These are phyloP conservation scores for Phylloporus scabripes DNA, from an alignment of 768 basidiomycete genomes.

Conservation along the genomic window DNA sequence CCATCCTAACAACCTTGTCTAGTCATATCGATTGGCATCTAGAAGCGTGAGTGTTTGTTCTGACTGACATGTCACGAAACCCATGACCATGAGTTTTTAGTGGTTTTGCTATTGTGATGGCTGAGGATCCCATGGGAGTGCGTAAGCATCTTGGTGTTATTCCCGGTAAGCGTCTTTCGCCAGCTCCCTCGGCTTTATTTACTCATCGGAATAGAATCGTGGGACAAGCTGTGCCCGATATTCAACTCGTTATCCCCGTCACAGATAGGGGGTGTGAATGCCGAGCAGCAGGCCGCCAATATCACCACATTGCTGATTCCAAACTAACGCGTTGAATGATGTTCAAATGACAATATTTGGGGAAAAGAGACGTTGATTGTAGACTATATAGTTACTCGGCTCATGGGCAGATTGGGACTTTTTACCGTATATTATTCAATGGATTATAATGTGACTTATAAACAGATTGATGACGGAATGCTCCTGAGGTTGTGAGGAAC, in stretches of 20 bases:
- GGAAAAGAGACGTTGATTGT: not conserved
- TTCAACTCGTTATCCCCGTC: slow-evolving; percentile 14
- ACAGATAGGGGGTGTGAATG: slow-evolving; percentile 20
- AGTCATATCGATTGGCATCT: slow-evolving; percentile 31
- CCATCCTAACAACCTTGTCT: not conserved
- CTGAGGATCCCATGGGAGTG: slow-evolving; percentile 19
- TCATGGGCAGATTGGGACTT: not conserved
- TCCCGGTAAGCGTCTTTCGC: slow-evolving; percentile 11
- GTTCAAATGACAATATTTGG: not conserved
- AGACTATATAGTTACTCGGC: not conserved
- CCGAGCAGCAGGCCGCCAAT: slow-evolving; percentile 16
- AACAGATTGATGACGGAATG: too few species aligned
- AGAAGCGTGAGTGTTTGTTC: slow-evolving; percentile 12
- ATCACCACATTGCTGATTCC: slow-evolving; percentile 17
- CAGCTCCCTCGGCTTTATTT: not conserved
- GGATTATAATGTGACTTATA: not conserved
- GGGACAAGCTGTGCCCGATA: slow-evolving; percentile 23
- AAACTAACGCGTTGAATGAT: slow-evolving; percentile 22
- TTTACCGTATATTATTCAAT: not conserved
- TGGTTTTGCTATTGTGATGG: slow-evolving; percentile 26
- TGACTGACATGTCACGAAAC: not conserved
- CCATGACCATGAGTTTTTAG: slow-evolving; percentile 5
- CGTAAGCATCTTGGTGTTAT: slow-evolving; percentile 9
- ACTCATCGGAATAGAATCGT: slow-evolving; percentile 13
- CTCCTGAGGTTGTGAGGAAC: too few species aligned